Percentiles rank a stretch among this genome's conserved stretches.
Evolutionary conservation across 495 filamentous ascomycete species (phyloP).

Genomic region (Podospora conica): DNA sequence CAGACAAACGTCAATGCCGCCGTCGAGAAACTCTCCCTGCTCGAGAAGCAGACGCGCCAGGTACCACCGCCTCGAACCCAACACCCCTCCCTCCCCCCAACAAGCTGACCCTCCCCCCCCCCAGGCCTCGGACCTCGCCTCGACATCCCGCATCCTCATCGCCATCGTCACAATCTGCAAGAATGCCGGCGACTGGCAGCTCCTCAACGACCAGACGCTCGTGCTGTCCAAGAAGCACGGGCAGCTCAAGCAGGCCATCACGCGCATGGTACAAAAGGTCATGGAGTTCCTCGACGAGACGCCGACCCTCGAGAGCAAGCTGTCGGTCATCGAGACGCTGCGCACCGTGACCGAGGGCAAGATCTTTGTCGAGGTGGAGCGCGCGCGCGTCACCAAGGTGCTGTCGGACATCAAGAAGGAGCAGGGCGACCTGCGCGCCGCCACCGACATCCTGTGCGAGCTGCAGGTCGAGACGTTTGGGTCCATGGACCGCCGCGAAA

Average conservation of each 20-base stretch:
- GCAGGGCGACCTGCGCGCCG: slow-evolving; percentile 84
- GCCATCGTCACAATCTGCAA: slow-evolving; percentile 91
- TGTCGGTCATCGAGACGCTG: slow-evolving; percentile 88
- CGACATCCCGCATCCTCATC: slow-evolving; percentile 81
- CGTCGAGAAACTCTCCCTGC: slow-evolving; percentile 80
- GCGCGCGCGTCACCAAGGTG: slow-evolving; percentile 89
- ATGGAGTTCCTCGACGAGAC: slow-evolving; percentile 83
- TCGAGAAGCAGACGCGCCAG: slow-evolving; percentile 97
- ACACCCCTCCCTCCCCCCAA: neutral
- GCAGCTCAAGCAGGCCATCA: slow-evolving; percentile 97
- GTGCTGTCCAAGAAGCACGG: slow-evolving; percentile 98
- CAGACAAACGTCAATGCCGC: slow-evolving; percentile 75
- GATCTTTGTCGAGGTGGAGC: slow-evolving; percentile 98
- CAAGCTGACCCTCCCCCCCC: slow-evolving; percentile 13
- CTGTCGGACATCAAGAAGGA: slow-evolving; percentile 94
- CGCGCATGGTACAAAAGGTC: slow-evolving; percentile 96
- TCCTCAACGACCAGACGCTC: slow-evolving; percentile 93
- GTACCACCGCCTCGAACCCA: slow-evolving; percentile 39
- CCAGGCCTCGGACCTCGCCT: slow-evolving; percentile 89
- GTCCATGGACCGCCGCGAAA: slow-evolving; percentile 93
- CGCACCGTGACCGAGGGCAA: slow-evolving; percentile 98
- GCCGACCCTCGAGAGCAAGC: slow-evolving; percentile 75
- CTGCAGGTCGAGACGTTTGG: slow-evolving; percentile 98
- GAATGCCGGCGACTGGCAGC: slow-evolving; percentile 80
- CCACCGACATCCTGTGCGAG: slow-evolving; percentile 90